Evolutionary conservation across 2,329 filamentous ascomycete species (phyloP), one percentile per base, ranked within the genome.

Genomic region (Fusarium guadeloupense): DNA sequence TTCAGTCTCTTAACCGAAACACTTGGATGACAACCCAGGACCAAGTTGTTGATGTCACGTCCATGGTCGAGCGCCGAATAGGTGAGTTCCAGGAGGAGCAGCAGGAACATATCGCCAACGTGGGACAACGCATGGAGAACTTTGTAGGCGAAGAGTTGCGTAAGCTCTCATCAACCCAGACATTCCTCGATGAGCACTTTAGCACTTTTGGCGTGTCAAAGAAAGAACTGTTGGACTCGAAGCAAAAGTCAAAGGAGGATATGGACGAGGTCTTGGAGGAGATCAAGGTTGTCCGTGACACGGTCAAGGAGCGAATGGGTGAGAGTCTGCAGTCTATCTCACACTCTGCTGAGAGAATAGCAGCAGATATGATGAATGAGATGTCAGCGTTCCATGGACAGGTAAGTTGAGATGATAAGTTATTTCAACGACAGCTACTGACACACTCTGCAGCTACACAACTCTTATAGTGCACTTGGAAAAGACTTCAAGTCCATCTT

Each of bases 251-350:
- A 4, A 91, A 90, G 69, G 87, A 93, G 41, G 90, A 93, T 52
- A 93, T 97, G 91, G 93, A 97, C 68, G 81, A 85, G n/a, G 89
- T 97, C 2, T 82, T 99, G 9, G 91, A 95, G 69, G 94, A 96
- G 72, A 97, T 98, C 73, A 93, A 93, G 72, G 87, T 85, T n/a
- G 82, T 98, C 20, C 87, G 94, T 19, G 91, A 97, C 73, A 89
- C 91, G 47, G 92, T 98, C 45, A 97, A 97, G 79, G 81, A 85
- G 42, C 89, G 90, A 59, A 91, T 98, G 41, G 91, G 92, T 3
- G 88, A 93, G 70, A 94, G 93, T 9, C 81, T 98, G 37, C 89
- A 92, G 69, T 88, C 92, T 21, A 86, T 98, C 19, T 93, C 93
- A 3, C 84, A 84, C 10, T 92, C 93, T 9, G 93, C 94, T 2